A percentile compares a stretch with the other conserved stretches of the same genome.
Evolutionary conservation across 2,329 filamentous ascomycete species (phyloP).

Genomic region (Colletotrichum costaricense): DNA sequence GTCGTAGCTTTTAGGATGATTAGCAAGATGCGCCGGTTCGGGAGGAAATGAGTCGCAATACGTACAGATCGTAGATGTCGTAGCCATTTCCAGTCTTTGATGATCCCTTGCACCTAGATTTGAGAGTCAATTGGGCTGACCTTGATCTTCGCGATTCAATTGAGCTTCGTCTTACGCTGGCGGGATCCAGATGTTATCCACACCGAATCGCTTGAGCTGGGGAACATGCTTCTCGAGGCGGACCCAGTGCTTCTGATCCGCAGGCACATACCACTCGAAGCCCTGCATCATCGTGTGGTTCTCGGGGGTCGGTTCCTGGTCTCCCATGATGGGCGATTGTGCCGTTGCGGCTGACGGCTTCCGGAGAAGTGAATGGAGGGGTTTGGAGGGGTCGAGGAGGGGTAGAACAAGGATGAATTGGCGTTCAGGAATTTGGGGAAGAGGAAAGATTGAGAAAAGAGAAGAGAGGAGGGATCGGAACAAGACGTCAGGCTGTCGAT

Average conservation of each 20-base stretch:
- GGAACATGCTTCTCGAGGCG: slow-evolving; percentile 67
- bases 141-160: accelerated
- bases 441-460: not conserved
- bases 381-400: slow-evolving; percentile 4
- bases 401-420: not conserved
- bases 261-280: slow-evolving; percentile 80
- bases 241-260: slow-evolving; percentile 71
- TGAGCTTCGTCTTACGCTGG: slow-evolving; percentile 57
- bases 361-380: not conserved
- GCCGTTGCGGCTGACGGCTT: not conserved
- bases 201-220: slow-evolving; percentile 69
- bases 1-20: slow-evolving; percentile 55
- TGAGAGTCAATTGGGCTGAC: not conserved
- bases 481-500: not conserved
- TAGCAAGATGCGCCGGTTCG: not conserved
- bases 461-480: not conserved
- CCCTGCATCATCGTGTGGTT: slow-evolving; percentile 74
- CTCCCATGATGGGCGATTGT: slow-evolving; percentile 24
- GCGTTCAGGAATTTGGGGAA: not conserved
- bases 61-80: slow-evolving; percentile 74
- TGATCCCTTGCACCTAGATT: slow-evolving; percentile 69
- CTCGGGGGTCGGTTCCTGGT: slow-evolving; percentile 46
- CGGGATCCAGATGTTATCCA: slow-evolving; percentile 76
- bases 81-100: slow-evolving; percentile 74
- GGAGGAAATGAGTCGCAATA: not conserved